Conservation (phyloP, 371 early-diverging fungal genomes). For the Nematocida parisii region DNA sequence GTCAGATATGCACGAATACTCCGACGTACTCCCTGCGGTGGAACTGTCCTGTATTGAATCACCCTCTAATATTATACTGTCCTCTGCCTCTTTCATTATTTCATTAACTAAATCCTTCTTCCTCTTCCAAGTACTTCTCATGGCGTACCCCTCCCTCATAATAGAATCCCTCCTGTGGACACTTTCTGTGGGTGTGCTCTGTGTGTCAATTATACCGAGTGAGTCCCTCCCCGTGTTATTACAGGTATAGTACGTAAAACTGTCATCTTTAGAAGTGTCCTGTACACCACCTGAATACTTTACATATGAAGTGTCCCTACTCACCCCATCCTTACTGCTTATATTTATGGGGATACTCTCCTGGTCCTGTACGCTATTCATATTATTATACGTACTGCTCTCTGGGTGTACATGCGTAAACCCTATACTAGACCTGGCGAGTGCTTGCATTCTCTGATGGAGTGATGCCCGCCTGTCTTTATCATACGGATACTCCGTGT, state of each 20-base stretch:
- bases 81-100: constrained; percentile 56
- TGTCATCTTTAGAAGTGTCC: not conserved
- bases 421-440: not conserved
- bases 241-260: not conserved
- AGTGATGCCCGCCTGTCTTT: not conserved
- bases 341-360: not conserved
- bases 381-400: not conserved
- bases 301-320: too few species aligned
- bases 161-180: not conserved
- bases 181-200: not conserved
- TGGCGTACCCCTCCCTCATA: constrained; percentile 24
- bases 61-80: constrained; percentile 45
- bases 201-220: not conserved
- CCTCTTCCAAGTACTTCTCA: constrained; percentile 41
- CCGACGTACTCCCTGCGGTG: not conserved
- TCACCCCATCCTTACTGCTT: too few species aligned
- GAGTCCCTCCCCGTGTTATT: not conserved
- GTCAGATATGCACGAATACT: not conserved
- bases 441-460: constrained; percentile 6
- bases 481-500: constrained; percentile 21
- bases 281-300: not conserved
- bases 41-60: not conserved
- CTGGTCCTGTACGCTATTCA: not conserved
- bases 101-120: constrained; percentile 52
- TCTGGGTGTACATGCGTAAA: not conserved